A percentile compares a stretch with the other conserved stretches of the same genome.
Evolutionary conservation across 129 eudicot genomes (phyloP).

Genomic region (Escallonia herrerae): DNA sequence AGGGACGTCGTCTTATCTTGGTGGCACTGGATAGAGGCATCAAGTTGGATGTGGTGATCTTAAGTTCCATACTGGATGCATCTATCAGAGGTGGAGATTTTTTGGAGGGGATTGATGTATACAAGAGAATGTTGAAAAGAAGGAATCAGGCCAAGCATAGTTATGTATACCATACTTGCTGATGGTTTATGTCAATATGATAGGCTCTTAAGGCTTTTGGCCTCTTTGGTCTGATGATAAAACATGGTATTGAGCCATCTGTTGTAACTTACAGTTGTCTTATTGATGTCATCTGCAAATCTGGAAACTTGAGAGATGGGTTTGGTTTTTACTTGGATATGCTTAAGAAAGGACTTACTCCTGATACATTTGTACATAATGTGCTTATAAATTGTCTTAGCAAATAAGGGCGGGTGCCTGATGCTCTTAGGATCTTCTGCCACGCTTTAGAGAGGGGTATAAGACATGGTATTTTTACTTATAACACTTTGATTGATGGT

Average conservation of each 20-base stretch:
- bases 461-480: slow-evolving; percentile 27
- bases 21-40: slow-evolving; percentile 44
- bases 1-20: slow-evolving; percentile 32
- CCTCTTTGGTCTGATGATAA: slow-evolving; percentile 38
- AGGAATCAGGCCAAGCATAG: slow-evolving; percentile 47
- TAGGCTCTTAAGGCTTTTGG: slow-evolving; percentile 35
- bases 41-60: slow-evolving; percentile 46
- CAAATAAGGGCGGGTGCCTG: slow-evolving; percentile 39
- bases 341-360: slow-evolving; percentile 37
- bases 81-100: slow-evolving; percentile 37
- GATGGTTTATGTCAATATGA: slow-evolving; percentile 46
- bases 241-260: slow-evolving; percentile 49
- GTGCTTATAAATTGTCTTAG: slow-evolving; percentile 54
- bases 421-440: slow-evolving; percentile 49
- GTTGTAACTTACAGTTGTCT: slow-evolving; percentile 33
- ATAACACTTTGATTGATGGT: slow-evolving; percentile 53
- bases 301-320: slow-evolving; percentile 45
- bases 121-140: slow-evolving; percentile 36
- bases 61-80: slow-evolving; percentile 51
- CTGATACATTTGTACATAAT: slow-evolving; percentile 34
- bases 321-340: slow-evolving; percentile 36
- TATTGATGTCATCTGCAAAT: slow-evolving; percentile 58
- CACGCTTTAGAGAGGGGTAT: slow-evolving; percentile 33
- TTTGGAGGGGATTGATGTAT: slow-evolving; percentile 39
- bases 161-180: slow-evolving; percentile 50